A percentile compares a stretch with the other conserved stretches of the same genome.
Evolutionary conservation across 257 asterid species (phyloP).

Genomic region (Solanum pinnatisectum): DNA sequence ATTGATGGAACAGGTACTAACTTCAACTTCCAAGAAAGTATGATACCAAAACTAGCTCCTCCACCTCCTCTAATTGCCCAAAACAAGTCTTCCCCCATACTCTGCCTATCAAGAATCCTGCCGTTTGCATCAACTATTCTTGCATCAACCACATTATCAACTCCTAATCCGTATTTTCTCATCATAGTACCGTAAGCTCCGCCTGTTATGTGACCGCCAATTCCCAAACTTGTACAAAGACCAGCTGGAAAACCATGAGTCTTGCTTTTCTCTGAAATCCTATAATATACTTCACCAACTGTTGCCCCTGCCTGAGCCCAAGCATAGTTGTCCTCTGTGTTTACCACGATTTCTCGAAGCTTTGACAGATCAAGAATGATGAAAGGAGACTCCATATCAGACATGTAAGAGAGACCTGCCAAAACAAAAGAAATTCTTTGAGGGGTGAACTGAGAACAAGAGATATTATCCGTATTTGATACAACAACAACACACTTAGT

Average conservation of each 20-base stretch:
- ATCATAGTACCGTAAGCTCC: not conserved
- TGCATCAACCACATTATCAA: not conserved
- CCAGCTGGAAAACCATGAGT: not conserved
- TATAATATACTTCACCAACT: not conserved
- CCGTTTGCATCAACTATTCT: not conserved
- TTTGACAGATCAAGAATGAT: not conserved
- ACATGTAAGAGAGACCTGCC: constrained; percentile 3
- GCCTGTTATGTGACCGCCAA: not conserved
- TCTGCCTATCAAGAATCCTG: not conserved
- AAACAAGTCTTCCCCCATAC: not conserved
- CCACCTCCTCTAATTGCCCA: not conserved
- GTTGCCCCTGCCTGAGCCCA: not conserved
- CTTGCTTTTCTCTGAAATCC: not conserved
- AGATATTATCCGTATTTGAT: not conserved
- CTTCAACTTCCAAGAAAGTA: constrained; percentile 52
- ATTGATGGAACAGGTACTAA: constrained; percentile 41
- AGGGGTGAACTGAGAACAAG: not conserved
- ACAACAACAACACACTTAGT: not conserved
- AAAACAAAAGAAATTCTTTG: not conserved
- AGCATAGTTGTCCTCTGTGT: not conserved
- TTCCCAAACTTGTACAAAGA: not conserved
- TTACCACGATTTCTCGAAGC: not conserved
- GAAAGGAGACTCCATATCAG: not conserved
- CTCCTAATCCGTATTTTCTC: not conserved
- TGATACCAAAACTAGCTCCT: constrained; percentile 3